Evolutionary conservation across 345 rosid genomes (phyloP).

Genomic region (Eutrema japonicum): DNA sequence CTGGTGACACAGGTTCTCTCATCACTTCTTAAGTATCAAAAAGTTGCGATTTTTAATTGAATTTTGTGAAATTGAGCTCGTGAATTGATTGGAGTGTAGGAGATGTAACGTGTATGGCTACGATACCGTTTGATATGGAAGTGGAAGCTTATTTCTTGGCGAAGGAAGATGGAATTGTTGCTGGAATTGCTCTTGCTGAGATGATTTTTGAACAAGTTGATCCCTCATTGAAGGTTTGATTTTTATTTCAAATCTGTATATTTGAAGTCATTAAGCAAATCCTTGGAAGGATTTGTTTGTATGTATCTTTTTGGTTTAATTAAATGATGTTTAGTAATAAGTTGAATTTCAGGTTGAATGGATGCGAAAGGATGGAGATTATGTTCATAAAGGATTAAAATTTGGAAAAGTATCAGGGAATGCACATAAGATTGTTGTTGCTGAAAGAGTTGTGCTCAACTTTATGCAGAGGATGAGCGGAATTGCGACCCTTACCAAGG

Average conservation of each 20-base stretch:
- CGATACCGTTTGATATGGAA: conserved; percentile 79
- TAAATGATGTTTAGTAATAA: not conserved
- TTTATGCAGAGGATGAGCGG: conserved; percentile 99
- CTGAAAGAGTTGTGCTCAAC: conserved; percentile 91
- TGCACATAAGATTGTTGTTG: conserved; percentile 83
- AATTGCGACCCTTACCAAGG: conserved; percentile 95
- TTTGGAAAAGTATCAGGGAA: conserved; percentile 92
- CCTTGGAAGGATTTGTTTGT: not conserved
- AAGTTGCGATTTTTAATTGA: conserved; percentile 21
- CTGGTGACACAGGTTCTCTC: conserved; percentile 77
- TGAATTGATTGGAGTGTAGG: conserved; percentile 51
- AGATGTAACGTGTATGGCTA: conserved; percentile 94
- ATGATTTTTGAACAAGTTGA: conserved; percentile 88
- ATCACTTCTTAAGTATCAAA: not conserved
- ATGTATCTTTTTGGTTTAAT: not conserved
- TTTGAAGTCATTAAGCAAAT: not conserved
- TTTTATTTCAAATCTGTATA: conserved; percentile 12
- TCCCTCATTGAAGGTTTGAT: conserved; percentile 73
- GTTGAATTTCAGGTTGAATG: conserved; percentile 70
- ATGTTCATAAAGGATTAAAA: conserved; percentile 78
- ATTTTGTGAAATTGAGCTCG: conserved; percentile 10
- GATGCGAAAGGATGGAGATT: conserved; percentile 84
- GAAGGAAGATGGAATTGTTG: conserved; percentile 88
- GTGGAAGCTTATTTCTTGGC: conserved; percentile 94
- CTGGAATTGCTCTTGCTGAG: conserved; percentile 81